These are phyloP conservation scores for Melastoma candidum DNA, from an alignment of 441 rosid species.

Conservation along the genomic window DNA sequence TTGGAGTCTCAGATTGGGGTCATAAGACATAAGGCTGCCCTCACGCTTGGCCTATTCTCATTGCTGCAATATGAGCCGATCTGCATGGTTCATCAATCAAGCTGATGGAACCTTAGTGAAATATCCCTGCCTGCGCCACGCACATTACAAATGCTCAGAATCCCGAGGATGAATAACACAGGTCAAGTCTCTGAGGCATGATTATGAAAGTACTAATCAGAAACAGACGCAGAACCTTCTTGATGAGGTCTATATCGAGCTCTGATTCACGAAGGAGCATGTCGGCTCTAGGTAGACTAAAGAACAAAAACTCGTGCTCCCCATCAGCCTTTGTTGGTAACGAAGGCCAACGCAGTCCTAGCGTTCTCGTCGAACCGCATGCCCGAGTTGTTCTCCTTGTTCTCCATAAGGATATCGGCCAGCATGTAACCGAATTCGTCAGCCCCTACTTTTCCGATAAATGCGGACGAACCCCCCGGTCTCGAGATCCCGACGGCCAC, in stretches of 20 bases:
- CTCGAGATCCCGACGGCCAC: conserved; percentile 71
- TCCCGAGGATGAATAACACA: too few relatives aligned
- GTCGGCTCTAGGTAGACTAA: conserved; percentile 71
- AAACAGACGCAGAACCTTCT: conserved; percentile 14
- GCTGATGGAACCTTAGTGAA: conserved; percentile 74
- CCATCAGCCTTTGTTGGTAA: conserved; percentile 49
- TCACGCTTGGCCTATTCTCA: conserved; percentile 57
- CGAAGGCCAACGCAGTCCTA: conserved; percentile 70
- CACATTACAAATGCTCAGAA: not conserved
- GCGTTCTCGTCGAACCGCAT: conserved; percentile 50
- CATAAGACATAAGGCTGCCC: conserved; percentile 52
- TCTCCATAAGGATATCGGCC: conserved; percentile 43
- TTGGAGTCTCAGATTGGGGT: conserved; percentile 59
- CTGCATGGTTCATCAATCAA: conserved; percentile 65
- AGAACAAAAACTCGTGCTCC: conserved; percentile 72
- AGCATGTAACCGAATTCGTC: conserved; percentile 83
- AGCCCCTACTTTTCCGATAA: conserved; percentile 68
- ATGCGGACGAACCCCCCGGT: conserved; percentile 61
- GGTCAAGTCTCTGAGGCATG: too few relatives aligned
- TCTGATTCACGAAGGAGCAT: conserved; percentile 63
- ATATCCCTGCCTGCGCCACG: conserved; percentile 34
- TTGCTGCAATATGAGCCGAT: conserved; percentile 60
- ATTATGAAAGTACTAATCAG: too few relatives aligned
- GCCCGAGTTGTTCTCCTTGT: conserved; percentile 46
- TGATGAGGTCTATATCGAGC: conserved; percentile 38